Percentiles rank a stretch among this genome's conserved stretches.
Conservation (phyloP, 2,329 filamentous ascomycete genomes). For the Coleophoma crateriformis region DNA sequence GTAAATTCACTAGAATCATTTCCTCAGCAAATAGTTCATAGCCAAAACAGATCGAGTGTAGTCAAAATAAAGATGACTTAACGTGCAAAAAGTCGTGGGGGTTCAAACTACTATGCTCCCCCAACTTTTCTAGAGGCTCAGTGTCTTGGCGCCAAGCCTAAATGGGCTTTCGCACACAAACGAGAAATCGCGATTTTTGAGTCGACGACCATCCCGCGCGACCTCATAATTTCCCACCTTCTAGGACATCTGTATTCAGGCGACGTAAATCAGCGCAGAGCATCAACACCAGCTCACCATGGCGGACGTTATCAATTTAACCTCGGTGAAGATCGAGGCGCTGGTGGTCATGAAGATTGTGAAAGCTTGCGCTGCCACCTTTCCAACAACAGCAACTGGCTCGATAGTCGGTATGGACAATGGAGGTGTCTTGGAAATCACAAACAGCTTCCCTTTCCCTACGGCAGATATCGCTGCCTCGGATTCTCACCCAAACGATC, state of each 20-base stretch:
- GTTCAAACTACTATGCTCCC: neutral
- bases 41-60: no score
- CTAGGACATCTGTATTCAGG: no score
- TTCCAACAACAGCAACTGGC: slow-evolving; percentile 85
- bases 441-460: slow-evolving; percentile 93
- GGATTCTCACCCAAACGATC: slow-evolving; percentile 68
- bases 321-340: slow-evolving; percentile 89
- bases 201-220: neutral
- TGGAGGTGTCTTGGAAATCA: slow-evolving; percentile 76
- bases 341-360: slow-evolving; percentile 98
- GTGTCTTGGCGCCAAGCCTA: neutral
- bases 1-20: no score
- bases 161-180: neutral
- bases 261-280: neutral
- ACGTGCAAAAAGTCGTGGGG: neutral
- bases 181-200: neutral
- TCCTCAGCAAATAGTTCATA: no score
- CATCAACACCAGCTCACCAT: slow-evolving; percentile 33
- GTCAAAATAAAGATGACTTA: neutral
- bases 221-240: no score
- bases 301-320: slow-evolving; percentile 62
- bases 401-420: slow-evolving; percentile 91
- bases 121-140: neutral
- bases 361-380: slow-evolving; percentile 84
- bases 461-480: slow-evolving; percentile 65